phyloP scores from a whole-genome alignment of 2,329 filamentous ascomycete species.

The Immersiporthe knoxdaviesiana region DNA sequence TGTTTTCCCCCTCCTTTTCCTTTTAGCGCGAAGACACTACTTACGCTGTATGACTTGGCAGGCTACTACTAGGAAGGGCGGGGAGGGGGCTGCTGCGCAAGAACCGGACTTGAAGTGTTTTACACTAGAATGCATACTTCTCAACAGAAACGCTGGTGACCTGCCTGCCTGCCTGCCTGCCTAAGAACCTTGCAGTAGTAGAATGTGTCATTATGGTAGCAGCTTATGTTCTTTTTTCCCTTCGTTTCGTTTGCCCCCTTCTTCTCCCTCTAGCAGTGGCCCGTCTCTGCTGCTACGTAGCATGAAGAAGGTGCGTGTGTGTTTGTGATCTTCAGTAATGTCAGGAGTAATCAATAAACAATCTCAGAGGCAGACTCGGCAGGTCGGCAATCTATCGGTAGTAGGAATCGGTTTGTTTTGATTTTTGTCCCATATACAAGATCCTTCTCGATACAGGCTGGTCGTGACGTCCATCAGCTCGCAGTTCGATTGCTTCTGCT shows the following conservation, averaged over 20 bases:
- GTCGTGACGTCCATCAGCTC: conserved; percentile 20
- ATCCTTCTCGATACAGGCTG: background rate
- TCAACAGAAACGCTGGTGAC: background rate
- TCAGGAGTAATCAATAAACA: background rate
- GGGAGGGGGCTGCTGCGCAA: conserved; percentile 9
- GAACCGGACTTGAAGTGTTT: background rate
- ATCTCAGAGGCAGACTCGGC: too few species aligned
- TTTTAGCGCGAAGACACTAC: background rate
- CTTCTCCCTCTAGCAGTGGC: background rate
- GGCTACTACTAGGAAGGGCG: too few species aligned
- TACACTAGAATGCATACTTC: background rate
- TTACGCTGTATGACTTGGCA: background rate
- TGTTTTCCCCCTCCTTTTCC: background rate
- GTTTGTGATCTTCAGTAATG: background rate
- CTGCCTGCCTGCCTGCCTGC: background rate
- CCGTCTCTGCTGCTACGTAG: background rate
- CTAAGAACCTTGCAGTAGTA: background rate
- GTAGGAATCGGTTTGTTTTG: background rate
- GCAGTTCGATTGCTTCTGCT: conserved; percentile 18
- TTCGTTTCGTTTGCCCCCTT: background rate
- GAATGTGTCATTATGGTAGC: background rate
- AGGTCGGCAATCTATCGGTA: background rate
- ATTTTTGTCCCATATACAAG: conserved; percentile 25
- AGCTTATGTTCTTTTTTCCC: background rate
- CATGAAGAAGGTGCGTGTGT: background rate